A percentile compares a stretch with the other conserved stretches of the same genome.
Evolutionary conservation across 2,329 filamentous ascomycete species (phyloP).

Genomic region (Aspergillus ruber): DNA sequence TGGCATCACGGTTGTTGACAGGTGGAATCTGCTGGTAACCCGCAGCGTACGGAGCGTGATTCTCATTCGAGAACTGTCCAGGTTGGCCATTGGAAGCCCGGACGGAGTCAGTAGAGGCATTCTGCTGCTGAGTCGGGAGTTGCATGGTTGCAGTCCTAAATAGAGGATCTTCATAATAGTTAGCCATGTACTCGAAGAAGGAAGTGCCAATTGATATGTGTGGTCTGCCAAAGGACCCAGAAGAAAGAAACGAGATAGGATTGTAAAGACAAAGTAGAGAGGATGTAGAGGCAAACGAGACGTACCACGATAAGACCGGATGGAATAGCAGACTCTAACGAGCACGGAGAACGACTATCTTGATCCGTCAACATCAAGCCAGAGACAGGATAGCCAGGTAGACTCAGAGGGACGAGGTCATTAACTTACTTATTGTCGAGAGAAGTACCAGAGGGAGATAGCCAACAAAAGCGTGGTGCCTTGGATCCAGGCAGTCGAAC

Average conservation of each 20-base stretch:
- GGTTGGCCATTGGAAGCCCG: conserved; percentile 16
- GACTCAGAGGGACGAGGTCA: not conserved
- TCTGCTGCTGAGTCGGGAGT: conserved; percentile 17
- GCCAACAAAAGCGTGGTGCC: not conserved
- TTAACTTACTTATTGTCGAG: not conserved
- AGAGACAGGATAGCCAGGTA: not conserved
- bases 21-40: conserved; percentile 15
- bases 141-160: conserved; percentile 16
- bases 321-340: conserved; percentile 3
- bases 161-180: conserved; percentile 1
- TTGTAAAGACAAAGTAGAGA: not conserved
- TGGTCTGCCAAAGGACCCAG: not conserved
- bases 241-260: not conserved
- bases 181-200: not conserved
- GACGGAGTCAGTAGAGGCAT: conserved; percentile 17
- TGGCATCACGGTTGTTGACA: conserved; percentile 13
- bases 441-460: not conserved
- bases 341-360: not conserved
- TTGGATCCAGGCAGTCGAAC: not conserved
- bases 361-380: not conserved
- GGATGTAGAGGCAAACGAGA: not conserved
- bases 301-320: conserved; percentile 4
- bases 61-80: conserved; percentile 21
- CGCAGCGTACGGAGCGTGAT: conserved; percentile 17
- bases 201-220: not conserved